phyloP scores from a whole-genome alignment of 345 rosid genomes.

The Murraya koenigii region DNA sequence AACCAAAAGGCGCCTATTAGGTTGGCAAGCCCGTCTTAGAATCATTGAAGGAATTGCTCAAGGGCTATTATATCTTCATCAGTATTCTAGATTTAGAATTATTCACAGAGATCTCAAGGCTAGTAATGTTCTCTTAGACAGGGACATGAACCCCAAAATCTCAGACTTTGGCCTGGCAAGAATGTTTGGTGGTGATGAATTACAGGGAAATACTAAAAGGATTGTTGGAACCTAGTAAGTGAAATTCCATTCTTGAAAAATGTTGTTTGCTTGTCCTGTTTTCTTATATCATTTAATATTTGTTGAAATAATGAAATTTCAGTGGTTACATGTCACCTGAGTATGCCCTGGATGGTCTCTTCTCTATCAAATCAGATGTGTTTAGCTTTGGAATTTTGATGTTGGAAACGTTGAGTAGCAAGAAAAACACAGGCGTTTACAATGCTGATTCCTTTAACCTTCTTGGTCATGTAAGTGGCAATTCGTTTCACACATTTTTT shows the following conservation, averaged over 20 bases:
- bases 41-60: constrained; percentile 32
- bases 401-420: constrained; percentile 46
- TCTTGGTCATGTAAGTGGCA: constrained; percentile 24
- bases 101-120: constrained; percentile 33
- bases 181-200: constrained; percentile 44
- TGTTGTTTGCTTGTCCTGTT: background rate
- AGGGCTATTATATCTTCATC: constrained; percentile 43
- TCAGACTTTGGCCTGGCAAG: constrained; percentile 58
- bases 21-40: constrained; percentile 22
- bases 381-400: constrained; percentile 9
- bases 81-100: constrained; percentile 26
- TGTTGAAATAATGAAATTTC: background rate
- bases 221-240: constrained; percentile 56
- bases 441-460: constrained; percentile 26
- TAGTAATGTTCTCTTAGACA: constrained; percentile 42
- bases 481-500: background rate
- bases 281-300: too few relatives aligned
- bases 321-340: constrained; percentile 50
- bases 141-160: constrained; percentile 48
- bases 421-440: constrained; percentile 43
- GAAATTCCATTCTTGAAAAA: background rate
- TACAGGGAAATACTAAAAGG: constrained; percentile 38
- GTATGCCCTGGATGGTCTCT: constrained; percentile 8
- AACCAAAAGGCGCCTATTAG: background rate
- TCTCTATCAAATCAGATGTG: constrained; percentile 12